A percentile compares a stretch with the other conserved stretches of the same genome.
These are phyloP conservation scores for Sphagnurus paluster DNA, from an alignment of 1,284 basidiomycete genomes.

Conservation along the genomic window DNA sequence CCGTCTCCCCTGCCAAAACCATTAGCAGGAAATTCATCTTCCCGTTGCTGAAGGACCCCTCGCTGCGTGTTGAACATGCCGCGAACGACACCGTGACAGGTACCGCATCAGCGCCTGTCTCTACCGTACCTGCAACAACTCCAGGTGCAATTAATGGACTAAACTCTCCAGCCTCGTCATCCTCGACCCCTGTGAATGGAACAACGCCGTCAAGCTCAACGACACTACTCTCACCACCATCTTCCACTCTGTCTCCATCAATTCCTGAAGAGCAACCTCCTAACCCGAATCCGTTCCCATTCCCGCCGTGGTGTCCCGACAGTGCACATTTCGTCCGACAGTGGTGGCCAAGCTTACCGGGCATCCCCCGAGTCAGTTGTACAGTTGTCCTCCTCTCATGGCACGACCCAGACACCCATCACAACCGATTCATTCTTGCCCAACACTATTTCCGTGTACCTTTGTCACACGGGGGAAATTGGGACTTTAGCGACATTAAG, in stretches of 20 bases:
- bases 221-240: constrained; percentile 20
- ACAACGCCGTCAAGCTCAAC: constrained; percentile 16
- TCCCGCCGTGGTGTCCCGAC: constrained; percentile 66
- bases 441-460: constrained; percentile 77
- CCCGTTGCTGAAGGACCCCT: constrained; percentile 16
- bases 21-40: constrained; percentile 37
- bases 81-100: not conserved
- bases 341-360: constrained; percentile 70
- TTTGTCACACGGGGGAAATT: constrained; percentile 34
- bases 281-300: constrained; percentile 51
- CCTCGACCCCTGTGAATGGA: not conserved
- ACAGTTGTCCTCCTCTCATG: constrained; percentile 67
- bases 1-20: constrained; percentile 32
- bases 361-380: constrained; percentile 63
- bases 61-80: not conserved
- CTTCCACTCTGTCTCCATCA: constrained; percentile 13
- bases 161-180: not conserved
- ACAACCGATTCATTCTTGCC: constrained; percentile 63
- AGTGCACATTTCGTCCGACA: constrained; percentile 74
- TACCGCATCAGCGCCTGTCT: not conserved
- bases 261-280: constrained; percentile 8
- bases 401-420: constrained; percentile 56
- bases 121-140: not conserved
- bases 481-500: constrained; percentile 22
- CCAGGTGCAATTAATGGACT: not conserved